These are phyloP conservation scores for Penicillium subrubescens DNA, from an alignment of 495 filamentous ascomycete species.

Conservation along the genomic window DNA sequence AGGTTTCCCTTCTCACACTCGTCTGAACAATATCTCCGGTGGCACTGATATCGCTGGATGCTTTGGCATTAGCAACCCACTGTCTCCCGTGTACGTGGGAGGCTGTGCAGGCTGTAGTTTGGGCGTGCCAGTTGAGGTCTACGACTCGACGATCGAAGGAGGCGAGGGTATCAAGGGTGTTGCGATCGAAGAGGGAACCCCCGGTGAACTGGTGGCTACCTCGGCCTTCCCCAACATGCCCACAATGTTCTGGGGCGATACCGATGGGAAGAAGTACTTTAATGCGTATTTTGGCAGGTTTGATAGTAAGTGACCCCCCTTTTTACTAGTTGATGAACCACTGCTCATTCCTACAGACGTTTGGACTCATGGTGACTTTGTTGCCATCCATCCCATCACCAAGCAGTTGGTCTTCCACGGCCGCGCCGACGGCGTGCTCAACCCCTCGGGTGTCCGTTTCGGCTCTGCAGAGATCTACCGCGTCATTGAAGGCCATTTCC, in stretches of 20 bases:
- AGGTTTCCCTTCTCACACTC: slow-evolving; percentile 66
- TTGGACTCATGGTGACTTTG: slow-evolving; percentile 83
- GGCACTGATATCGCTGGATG: slow-evolving; percentile 78
- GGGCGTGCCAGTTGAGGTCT: slow-evolving; percentile 67
- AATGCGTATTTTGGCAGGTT: slow-evolving; percentile 73
- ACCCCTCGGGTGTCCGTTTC: slow-evolving; percentile 77
- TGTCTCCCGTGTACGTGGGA: slow-evolving; percentile 71
- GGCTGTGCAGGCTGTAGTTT: slow-evolving; percentile 66
- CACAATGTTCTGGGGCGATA: slow-evolving; percentile 69
- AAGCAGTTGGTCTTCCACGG: slow-evolving; percentile 68
- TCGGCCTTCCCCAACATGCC: slow-evolving; percentile 74
- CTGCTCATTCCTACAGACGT: slow-evolving; percentile 44
- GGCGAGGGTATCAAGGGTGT: slow-evolving; percentile 54
- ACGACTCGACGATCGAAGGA: slow-evolving; percentile 57
- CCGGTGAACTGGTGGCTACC: slow-evolving; percentile 74
- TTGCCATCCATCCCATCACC: slow-evolving; percentile 67
- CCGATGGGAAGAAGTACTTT: slow-evolving; percentile 59
- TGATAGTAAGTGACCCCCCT: slow-evolving; percentile 35
- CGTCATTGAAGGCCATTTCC: slow-evolving; percentile 68
- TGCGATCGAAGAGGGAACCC: slow-evolving; percentile 58
- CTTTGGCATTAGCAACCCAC: slow-evolving; percentile 67
- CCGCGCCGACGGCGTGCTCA: slow-evolving; percentile 75
- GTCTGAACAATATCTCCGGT: slow-evolving; percentile 73
- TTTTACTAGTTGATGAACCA: neutral
- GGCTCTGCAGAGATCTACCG: slow-evolving; percentile 78